phyloP scores from a whole-genome alignment of 208 protist genomes.

The Leishmania mexicana region DNA sequence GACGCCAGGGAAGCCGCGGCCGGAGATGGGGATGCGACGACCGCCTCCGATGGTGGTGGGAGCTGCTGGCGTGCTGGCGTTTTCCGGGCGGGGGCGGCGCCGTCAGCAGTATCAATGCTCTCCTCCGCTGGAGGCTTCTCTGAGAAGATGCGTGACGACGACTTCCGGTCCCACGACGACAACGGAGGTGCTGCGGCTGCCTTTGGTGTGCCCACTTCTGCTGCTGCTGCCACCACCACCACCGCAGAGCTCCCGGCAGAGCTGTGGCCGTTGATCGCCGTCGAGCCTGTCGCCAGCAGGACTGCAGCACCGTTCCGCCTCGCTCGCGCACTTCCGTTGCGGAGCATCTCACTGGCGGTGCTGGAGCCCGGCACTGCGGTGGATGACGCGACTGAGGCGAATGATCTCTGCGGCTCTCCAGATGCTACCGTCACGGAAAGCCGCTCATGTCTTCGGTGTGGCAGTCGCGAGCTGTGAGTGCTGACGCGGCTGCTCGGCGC shows the following conservation, averaged over 20 bases:
- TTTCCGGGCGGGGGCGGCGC: not conserved
- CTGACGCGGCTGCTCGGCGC: constrained; percentile 19
- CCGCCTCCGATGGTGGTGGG: not conserved
- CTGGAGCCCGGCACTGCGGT: not conserved
- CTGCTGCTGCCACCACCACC: not conserved
- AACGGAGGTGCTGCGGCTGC: not conserved
- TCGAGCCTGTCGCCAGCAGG: not conserved
- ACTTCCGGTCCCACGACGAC: not conserved
- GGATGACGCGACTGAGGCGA: not conserved
- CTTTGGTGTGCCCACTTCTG: not conserved
- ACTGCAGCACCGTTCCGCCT: not conserved
- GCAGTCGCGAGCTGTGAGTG: constrained; percentile 23
- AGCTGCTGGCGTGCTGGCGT: not conserved
- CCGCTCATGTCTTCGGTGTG: constrained; percentile 14
- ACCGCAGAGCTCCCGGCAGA: not conserved
- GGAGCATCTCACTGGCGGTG: not conserved
- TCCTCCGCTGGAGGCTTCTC: not conserved
- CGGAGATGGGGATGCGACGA: not conserved
- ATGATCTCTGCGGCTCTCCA: not conserved
- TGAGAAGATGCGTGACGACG: not conserved
- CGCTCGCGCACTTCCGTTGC: not conserved
- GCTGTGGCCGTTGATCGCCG: not conserved
- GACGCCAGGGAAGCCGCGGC: not conserved
- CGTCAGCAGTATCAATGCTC: not conserved
- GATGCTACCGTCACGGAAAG: not conserved